These are phyloP conservation scores for Brassica balearica DNA, from an alignment of 441 rosid genomes.

Conservation along the genomic window DNA sequence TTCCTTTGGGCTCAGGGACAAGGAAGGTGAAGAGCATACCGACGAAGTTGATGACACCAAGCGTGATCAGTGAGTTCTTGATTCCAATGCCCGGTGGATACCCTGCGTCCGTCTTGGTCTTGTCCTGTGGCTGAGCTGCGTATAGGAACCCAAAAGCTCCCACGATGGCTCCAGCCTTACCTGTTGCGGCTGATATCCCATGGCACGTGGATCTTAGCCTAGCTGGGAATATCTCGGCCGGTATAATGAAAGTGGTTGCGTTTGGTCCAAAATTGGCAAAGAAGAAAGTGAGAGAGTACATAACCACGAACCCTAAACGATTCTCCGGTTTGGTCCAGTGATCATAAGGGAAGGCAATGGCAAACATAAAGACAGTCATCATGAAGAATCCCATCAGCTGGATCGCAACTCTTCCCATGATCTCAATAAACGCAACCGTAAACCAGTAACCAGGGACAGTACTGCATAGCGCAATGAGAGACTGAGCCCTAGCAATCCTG, in stretches of 20 bases:
- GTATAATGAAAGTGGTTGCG: neutral
- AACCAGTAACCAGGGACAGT: conserved; percentile 9
- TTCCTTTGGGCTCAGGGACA: conserved; percentile 1
- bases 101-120: neutral
- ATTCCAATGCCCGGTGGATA: neutral
- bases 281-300: neutral
- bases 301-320: neutral
- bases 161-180: conserved; percentile 1
- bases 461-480: neutral
- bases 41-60: neutral
- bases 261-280: conserved; percentile 2
- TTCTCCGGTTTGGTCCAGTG: conserved; percentile 7
- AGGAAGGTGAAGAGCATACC: conserved; percentile 1
- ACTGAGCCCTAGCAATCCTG: neutral
- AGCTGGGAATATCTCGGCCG: conserved; percentile 1
- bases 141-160: neutral
- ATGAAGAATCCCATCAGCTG: conserved; percentile 5
- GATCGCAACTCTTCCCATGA: conserved; percentile 7
- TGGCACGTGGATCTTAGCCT: conserved; percentile 4
- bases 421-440: conserved; percentile 6
- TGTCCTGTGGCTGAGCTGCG: conserved; percentile 5
- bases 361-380: conserved; percentile 12
- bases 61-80: neutral
- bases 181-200: neutral
- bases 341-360: neutral